phyloP scores from a whole-genome alignment of 2,329 filamentous ascomycete genomes.

The Exophiala sp. region DNA sequence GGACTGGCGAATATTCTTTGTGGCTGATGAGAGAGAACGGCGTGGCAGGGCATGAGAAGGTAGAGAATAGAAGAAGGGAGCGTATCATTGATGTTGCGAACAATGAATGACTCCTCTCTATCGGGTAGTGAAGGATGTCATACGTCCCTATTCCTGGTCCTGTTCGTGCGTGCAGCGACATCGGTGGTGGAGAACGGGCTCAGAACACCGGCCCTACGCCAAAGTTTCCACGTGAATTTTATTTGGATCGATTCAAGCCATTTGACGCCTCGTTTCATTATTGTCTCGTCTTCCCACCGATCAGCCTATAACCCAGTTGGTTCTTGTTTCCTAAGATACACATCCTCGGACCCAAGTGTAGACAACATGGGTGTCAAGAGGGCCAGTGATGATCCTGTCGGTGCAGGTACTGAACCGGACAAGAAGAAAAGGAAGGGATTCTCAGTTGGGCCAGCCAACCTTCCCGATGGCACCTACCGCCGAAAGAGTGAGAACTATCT shows the following conservation, averaged over 20 bases:
- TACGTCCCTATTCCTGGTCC: background rate
- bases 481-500: constrained; percentile 58
- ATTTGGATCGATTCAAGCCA: background rate
- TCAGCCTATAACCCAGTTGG: no score
- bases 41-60: background rate
- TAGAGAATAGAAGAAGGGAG: background rate
- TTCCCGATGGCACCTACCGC: constrained; percentile 82
- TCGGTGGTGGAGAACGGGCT: no score
- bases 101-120: background rate
- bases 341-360: no score
- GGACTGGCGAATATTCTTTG: background rate
- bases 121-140: background rate
- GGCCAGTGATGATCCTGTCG: constrained; percentile 43
- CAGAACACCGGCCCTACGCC: no score
- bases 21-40: background rate
- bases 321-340: no score
- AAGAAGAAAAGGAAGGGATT: constrained; percentile 58
- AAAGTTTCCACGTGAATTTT: no score
- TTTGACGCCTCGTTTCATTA: background rate
- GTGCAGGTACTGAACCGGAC: constrained; percentile 9
- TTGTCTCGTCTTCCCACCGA: no score
- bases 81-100: background rate
- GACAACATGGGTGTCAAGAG: constrained; percentile 43
- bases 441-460: constrained; percentile 77
- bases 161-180: no score